phyloP scores from a whole-genome alignment of 352 stramenopile species.

The Globisporangium perplexum region DNA sequence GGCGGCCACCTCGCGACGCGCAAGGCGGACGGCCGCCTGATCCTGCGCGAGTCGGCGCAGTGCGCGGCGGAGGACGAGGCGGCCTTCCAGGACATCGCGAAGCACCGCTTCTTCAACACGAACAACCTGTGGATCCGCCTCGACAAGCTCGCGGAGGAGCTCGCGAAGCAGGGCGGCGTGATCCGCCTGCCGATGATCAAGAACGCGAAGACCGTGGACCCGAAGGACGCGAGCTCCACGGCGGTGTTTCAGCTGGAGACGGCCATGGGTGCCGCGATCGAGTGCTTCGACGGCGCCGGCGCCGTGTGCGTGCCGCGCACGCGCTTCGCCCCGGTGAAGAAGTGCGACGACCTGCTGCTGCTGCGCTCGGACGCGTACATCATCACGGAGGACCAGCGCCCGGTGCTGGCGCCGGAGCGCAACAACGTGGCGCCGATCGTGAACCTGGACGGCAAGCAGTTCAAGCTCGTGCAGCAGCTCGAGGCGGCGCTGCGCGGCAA shows the following conservation, averaged over 20 bases:
- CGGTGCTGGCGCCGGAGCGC: slow-evolving; percentile 93
- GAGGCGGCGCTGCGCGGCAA: slow-evolving; percentile 92
- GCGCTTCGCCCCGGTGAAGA: slow-evolving; percentile 87
- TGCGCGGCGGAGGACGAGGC: slow-evolving; percentile 78
- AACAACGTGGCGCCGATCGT: slow-evolving; percentile 94
- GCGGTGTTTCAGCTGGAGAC: slow-evolving; percentile 86
- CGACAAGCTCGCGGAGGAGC: slow-evolving; percentile 79
- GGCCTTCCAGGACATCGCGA: slow-evolving; percentile 86
- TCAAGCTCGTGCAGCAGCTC: slow-evolving; percentile 97
- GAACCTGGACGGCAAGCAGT: slow-evolving; percentile 95
- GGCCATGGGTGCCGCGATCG: slow-evolving; percentile 83
- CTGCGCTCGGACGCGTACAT: slow-evolving; percentile 98
- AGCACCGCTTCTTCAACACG: slow-evolving; percentile 88
- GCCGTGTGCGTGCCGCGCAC: slow-evolving; percentile 86
- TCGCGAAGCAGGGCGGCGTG: slow-evolving; percentile 71
- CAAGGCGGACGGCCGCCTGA: slow-evolving; percentile 92
- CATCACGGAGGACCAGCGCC: slow-evolving; percentile 93
- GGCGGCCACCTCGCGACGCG: slow-evolving; percentile 93
- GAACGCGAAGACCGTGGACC: slow-evolving; percentile 86
- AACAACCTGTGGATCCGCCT: slow-evolving; percentile 89
- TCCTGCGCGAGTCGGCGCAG: slow-evolving; percentile 91
- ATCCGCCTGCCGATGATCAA: slow-evolving; percentile 87
- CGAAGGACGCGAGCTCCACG: slow-evolving; percentile 79
- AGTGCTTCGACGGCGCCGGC: slow-evolving; percentile 83
- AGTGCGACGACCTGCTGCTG: slow-evolving; percentile 85